A percentile compares a stretch with the other conserved stretches of the same genome.
phyloP scores from a whole-genome alignment of 352 stramenopile genomes.

The Globisporangium radiosum region DNA sequence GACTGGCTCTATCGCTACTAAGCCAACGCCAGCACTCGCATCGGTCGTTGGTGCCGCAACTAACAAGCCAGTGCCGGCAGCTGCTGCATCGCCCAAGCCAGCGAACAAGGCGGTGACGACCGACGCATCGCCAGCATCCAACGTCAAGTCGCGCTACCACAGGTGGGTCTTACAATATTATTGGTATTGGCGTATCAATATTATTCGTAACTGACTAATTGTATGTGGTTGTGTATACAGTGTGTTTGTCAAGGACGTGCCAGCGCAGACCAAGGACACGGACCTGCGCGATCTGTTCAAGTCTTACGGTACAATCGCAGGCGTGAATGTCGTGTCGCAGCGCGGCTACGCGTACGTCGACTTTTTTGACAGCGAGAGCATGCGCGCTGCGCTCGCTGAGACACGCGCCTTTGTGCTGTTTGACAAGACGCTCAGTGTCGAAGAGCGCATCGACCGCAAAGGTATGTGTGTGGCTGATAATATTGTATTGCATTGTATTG shows the following conservation, averaged over 20 bases:
- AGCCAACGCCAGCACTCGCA: conserved; percentile 12
- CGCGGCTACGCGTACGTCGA: conserved; percentile 83
- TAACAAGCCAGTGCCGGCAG: conserved; percentile 15
- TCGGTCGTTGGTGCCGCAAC: conserved; percentile 17
- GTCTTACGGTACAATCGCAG: conserved; percentile 65
- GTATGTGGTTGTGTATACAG: conserved; percentile 19
- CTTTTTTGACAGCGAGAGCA: conserved; percentile 70
- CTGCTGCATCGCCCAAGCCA: conserved; percentile 13
- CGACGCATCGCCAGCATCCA: conserved; percentile 14
- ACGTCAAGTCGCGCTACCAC: conserved; percentile 23
- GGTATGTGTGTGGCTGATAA: conserved; percentile 15
- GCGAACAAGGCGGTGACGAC: conserved; percentile 5
- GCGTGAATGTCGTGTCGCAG: conserved; percentile 45
- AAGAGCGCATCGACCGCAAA: conserved; percentile 73
- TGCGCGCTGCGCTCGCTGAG: conserved; percentile 65
- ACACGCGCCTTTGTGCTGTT: conserved; percentile 60
- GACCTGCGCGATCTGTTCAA: conserved; percentile 81
- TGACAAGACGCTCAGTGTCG: conserved; percentile 72
- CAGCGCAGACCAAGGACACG: conserved; percentile 57
- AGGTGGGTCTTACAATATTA: conserved; percentile 15
- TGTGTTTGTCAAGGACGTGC: conserved; percentile 76
- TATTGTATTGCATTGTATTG: background rate
- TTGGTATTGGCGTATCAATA: background rate
- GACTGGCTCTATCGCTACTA: conserved; percentile 2
- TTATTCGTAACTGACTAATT: background rate